phyloP scores from a whole-genome alignment of 2,329 filamentous ascomycete species.

The Karstenula rhodostoma region DNA sequence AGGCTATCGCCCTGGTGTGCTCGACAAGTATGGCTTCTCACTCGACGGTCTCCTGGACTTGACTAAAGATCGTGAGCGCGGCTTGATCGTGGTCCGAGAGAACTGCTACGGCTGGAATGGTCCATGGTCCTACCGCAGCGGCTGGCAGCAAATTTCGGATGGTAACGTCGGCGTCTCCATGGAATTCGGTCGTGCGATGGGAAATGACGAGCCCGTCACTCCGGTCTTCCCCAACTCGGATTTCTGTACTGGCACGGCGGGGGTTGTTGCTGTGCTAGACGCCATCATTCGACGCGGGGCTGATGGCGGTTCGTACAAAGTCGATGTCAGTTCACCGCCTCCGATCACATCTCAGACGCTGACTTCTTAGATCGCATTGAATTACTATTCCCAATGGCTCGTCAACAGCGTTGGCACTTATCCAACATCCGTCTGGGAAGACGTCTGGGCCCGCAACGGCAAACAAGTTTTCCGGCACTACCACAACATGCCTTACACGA shows the following conservation, averaged over 20 bases:
- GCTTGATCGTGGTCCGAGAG: slow-evolving; percentile 59
- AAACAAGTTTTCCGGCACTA: slow-evolving; percentile 60
- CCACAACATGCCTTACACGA: slow-evolving; percentile 56
- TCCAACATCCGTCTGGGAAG: slow-evolving; percentile 56
- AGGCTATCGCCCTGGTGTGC: slow-evolving; percentile 58
- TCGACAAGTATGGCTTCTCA: slow-evolving; percentile 59
- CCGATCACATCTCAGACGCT: neutral
- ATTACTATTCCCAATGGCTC: slow-evolving; percentile 50
- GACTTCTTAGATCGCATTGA: slow-evolving; percentile 39
- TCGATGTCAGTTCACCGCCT: slow-evolving; percentile 49
- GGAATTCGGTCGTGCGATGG: slow-evolving; percentile 58
- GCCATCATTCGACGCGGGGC: slow-evolving; percentile 52
- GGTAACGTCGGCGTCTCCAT: slow-evolving; percentile 56
- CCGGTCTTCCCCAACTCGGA: slow-evolving; percentile 57
- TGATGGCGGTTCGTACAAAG: slow-evolving; percentile 51
- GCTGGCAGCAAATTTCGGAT: slow-evolving; percentile 65
- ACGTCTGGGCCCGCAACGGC: slow-evolving; percentile 57
- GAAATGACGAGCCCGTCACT: slow-evolving; percentile 55
- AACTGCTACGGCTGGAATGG: slow-evolving; percentile 65
- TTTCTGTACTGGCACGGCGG: slow-evolving; percentile 56
- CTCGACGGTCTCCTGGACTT: slow-evolving; percentile 53
- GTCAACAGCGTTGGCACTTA: slow-evolving; percentile 44
- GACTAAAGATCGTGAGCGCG: slow-evolving; percentile 51
- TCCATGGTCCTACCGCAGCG: slow-evolving; percentile 55
- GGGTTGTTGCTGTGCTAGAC: slow-evolving; percentile 52